These are phyloP conservation scores for Trichoderma polysporum DNA, from an alignment of 2,329 filamentous ascomycete genomes.

Conservation along the genomic window DNA sequence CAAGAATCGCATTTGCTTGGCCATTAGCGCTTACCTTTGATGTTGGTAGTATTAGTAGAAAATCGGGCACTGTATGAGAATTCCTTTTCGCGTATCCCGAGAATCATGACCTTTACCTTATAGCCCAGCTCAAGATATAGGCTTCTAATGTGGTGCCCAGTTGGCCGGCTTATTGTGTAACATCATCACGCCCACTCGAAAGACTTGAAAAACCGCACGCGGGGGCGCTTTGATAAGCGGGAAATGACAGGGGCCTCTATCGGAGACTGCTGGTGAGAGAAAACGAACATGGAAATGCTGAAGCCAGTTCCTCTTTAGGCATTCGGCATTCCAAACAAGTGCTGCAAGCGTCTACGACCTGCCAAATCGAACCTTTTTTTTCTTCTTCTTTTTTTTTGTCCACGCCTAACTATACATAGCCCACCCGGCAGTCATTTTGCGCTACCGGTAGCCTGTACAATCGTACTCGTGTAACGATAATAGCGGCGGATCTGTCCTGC, in stretches of 20 bases:
- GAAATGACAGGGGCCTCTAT: not conserved
- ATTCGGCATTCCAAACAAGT: not conserved
- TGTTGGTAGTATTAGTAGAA: too few relatives aligned
- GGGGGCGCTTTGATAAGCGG: not conserved
- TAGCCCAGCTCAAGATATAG: too few relatives aligned
- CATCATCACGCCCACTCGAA: not conserved
- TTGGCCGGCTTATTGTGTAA: too few relatives aligned
- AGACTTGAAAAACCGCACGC: not conserved
- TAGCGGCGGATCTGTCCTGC: slow-evolving; percentile 4
- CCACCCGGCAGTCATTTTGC: not conserved
- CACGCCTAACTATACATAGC: not conserved
- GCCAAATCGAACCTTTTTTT: not conserved
- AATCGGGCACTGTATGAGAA: too few relatives aligned
- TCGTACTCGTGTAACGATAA: not conserved
- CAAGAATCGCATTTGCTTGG: too few relatives aligned
- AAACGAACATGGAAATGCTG: not conserved
- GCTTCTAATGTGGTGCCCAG: too few relatives aligned
- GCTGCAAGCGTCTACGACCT: not conserved
- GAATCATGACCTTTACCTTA: too few relatives aligned
- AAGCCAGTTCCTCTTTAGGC: not conserved
- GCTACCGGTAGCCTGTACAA: not conserved
- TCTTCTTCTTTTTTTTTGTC: too few relatives aligned
- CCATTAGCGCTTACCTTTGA: too few relatives aligned
- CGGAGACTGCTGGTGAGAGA: not conserved
- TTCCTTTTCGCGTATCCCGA: too few relatives aligned